Conservation (phyloP, 805 yeast genomes). For the Kockiozyma suomiensis region DNA sequence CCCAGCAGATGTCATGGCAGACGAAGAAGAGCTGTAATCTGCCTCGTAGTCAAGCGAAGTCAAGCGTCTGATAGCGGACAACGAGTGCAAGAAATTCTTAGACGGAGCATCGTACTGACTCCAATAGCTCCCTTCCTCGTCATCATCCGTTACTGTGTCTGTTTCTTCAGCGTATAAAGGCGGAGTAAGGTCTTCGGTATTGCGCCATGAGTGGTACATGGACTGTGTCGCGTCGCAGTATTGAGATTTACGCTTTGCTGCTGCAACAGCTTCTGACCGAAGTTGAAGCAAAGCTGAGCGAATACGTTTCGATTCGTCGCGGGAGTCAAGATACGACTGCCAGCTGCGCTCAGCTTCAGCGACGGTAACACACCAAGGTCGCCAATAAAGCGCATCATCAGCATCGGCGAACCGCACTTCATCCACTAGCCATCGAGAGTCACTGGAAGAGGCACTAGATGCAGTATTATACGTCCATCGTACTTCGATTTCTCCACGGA, state of each 20-base stretch:
- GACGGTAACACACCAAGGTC: slow-evolving; percentile 19
- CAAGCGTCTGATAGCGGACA: not conserved
- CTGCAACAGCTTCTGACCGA: slow-evolving; percentile 4
- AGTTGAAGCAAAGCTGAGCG: slow-evolving; percentile 5
- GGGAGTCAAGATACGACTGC: not conserved
- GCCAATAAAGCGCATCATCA: slow-evolving; percentile 28
- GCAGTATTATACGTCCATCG: not conserved
- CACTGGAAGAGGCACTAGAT: too few species aligned
- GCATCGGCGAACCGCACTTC: slow-evolving; percentile 13
- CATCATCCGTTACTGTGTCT: not conserved
- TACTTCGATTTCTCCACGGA: not conserved
- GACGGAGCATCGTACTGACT: slow-evolving; percentile 1
- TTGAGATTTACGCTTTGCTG: not conserved
- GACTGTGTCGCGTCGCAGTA: not conserved
- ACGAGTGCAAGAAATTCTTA: not conserved
- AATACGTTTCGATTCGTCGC: slow-evolving; percentile 17
- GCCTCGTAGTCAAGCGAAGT: not conserved
- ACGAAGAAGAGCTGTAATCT: not conserved
- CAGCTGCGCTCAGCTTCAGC: slow-evolving; percentile 24
- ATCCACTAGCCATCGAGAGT: slow-evolving; percentile 21
- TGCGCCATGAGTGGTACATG: not conserved
- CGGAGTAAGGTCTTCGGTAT: not conserved
- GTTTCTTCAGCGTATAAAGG: not conserved
- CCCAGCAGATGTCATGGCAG: not conserved
- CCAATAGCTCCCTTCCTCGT: slow-evolving; percentile 9